These are phyloP conservation scores for Cryptococcus depauperatus DNA, from an alignment of 1,284 basidiomycete species.

Conservation along the genomic window DNA sequence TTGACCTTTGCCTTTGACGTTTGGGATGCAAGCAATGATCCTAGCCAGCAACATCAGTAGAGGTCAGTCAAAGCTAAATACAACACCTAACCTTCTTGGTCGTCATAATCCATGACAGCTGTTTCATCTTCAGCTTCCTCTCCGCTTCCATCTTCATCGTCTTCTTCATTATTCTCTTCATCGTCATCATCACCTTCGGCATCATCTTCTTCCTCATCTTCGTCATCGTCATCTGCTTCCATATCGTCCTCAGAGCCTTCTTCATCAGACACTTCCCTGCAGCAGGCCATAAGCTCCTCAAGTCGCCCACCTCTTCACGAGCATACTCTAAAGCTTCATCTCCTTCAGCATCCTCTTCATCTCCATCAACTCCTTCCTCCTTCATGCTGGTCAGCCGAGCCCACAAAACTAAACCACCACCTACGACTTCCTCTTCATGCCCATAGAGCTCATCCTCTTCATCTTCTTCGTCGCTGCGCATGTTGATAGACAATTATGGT, in stretches of 20 bases:
- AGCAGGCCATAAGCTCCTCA: not conserved
- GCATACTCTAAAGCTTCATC: conserved; percentile 13
- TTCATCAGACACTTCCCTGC: conserved; percentile 17
- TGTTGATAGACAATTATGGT: conserved; percentile 4
- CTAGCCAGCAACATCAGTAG: not conserved
- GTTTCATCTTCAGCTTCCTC: conserved; percentile 23
- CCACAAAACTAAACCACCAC: not conserved
- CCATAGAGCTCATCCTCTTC: conserved; percentile 36
- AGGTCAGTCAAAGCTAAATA: not conserved
- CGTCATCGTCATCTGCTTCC: conserved; percentile 18
- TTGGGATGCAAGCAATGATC: not conserved
- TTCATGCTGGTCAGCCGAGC: conserved; percentile 1
- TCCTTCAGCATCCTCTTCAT: conserved; percentile 15
- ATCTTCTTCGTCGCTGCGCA: conserved; percentile 38
- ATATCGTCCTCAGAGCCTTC: conserved; percentile 15
- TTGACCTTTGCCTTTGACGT: conserved; percentile 2
- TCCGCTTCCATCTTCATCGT: conserved; percentile 16
- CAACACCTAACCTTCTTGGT: conserved; percentile 7
- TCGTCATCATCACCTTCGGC: conserved; percentile 14
- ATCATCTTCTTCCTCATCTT: conserved; percentile 6
- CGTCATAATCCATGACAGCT: conserved; percentile 12
- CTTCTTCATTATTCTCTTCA: conserved; percentile 17
- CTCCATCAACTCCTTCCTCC: conserved; percentile 11
- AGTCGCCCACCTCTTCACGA: not conserved
- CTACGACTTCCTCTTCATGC: conserved; percentile 24